Evolutionary conservation across 345 rosid species (phyloP).

Genomic region (Syzygium aqueum): DNA sequence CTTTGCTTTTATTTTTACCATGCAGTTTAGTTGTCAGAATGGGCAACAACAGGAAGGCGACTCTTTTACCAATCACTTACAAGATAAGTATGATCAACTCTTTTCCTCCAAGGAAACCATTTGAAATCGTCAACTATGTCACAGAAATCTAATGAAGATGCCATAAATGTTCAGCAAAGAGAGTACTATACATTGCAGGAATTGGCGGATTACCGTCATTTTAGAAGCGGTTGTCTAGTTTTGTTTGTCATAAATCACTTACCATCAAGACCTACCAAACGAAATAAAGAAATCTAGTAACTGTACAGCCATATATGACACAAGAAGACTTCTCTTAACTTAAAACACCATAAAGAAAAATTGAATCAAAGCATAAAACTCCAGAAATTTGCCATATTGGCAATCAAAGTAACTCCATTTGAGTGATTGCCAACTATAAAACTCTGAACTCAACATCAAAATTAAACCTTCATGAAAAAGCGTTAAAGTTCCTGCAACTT

Average conservation of each 20-base stretch:
- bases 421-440: neutral
- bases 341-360: neutral
- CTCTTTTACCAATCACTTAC: neutral
- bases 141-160: neutral
- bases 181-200: neutral
- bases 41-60: neutral
- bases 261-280: neutral
- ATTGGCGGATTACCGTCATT: neutral
- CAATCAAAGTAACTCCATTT: neutral
- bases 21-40: neutral
- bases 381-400: neutral
- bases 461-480: neutral
- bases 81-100: neutral
- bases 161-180: neutral
- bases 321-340: neutral
- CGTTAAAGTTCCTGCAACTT: neutral
- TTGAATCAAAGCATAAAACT: neutral
- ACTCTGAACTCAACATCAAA: neutral
- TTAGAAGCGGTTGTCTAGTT: neutral
- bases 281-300: neutral
- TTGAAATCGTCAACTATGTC: neutral
- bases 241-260: neutral
- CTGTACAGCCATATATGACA: neutral
- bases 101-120: neutral
- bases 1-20: neutral